Evolutionary conservation across 2,329 filamentous ascomycete genomes (phyloP).

Genomic region (Colletotrichum sp.): DNA sequence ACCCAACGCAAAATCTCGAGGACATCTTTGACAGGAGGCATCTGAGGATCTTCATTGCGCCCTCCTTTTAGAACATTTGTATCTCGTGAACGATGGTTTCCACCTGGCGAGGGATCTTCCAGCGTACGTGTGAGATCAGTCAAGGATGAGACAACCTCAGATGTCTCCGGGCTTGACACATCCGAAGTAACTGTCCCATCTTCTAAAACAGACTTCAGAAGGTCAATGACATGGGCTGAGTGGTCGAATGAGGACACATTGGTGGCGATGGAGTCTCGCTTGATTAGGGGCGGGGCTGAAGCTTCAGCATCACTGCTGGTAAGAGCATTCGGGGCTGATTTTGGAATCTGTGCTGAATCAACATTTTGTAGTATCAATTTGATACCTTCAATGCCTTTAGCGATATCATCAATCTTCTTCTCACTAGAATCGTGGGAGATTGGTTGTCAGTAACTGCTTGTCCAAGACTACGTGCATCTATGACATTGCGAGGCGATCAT

Average conservation of each 20-base stretch:
- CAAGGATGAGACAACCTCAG: background rate
- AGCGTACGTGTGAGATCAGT: background rate
- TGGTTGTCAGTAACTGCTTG: background rate
- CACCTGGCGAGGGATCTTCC: background rate
- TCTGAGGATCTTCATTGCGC: background rate
- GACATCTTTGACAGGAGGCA: background rate
- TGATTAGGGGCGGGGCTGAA: background rate
- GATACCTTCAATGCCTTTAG: background rate
- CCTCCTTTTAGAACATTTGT: background rate
- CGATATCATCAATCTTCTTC: background rate
- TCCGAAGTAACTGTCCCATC: background rate
- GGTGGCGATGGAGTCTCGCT: background rate
- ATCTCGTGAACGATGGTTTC: too few species aligned
- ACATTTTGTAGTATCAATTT: background rate
- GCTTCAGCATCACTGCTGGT: background rate
- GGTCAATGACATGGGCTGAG: slow-evolving; percentile 35
- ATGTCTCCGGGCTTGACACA: background rate
- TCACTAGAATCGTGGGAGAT: background rate
- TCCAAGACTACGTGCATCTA: background rate
- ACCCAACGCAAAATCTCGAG: background rate
- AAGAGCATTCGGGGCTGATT: background rate
- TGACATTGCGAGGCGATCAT: background rate
- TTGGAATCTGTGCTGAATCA: background rate
- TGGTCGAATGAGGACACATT: slow-evolving; percentile 29
- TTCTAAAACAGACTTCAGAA: slow-evolving; percentile 27